Evolutionary conservation across 2,329 filamentous ascomycete genomes (phyloP).

Genomic region (Aquanectria penicillioides): DNA sequence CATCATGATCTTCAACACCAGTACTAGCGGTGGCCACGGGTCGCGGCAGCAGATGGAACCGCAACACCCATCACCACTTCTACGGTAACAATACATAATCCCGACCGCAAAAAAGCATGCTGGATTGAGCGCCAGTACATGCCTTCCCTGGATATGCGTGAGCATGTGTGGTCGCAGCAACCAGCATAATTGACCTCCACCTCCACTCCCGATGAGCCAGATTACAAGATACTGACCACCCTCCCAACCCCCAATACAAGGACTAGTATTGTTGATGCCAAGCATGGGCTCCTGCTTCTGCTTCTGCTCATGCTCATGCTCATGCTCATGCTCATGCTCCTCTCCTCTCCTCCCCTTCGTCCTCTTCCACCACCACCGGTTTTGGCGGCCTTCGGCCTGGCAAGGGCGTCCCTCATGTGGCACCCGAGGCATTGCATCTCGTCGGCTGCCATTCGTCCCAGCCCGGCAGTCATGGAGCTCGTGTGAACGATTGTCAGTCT

Average conservation of each 20-base stretch:
- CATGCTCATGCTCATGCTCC: no score
- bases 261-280: slow-evolving; percentile 3
- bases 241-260: slow-evolving; percentile 5
- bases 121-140: background rate
- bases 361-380: slow-evolving; percentile 22
- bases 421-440: slow-evolving; percentile 36
- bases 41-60: slow-evolving; percentile 19
- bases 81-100: slow-evolving; percentile 6
- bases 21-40: slow-evolving; percentile 20
- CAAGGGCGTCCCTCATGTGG: slow-evolving; percentile 39
- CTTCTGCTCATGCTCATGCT: no score
- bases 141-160: background rate
- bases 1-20: slow-evolving; percentile 14
- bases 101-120: slow-evolving; percentile 6
- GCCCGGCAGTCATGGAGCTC: slow-evolving; percentile 33
- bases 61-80: slow-evolving; percentile 21
- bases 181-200: slow-evolving; percentile 14
- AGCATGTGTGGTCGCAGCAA: slow-evolving; percentile 14
- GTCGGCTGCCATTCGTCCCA: slow-evolving; percentile 34
- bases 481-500: slow-evolving; percentile 25
- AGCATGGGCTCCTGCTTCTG: no score
- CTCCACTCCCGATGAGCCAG: slow-evolving; percentile 25
- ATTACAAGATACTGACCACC: slow-evolving; percentile 13
- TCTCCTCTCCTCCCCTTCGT: no score
- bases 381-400: slow-evolving; percentile 3